Evolutionary conservation across 139 green algal species (phyloP), one percentile per base, ranked within the genome.

Genomic region (Edaphochlamys debaryana): DNA sequence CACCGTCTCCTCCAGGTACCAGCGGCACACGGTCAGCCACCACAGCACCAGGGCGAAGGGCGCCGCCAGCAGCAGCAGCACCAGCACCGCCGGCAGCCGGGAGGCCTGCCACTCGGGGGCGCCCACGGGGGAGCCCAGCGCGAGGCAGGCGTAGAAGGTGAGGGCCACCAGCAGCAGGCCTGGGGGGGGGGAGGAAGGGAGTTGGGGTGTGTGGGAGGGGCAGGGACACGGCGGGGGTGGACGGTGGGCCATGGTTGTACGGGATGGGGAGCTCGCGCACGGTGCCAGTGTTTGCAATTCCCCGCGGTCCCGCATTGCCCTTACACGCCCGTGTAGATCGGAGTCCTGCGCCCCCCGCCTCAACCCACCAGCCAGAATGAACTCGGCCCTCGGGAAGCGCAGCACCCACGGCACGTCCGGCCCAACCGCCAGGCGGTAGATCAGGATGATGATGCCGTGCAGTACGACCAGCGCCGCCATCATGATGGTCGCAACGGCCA

Each of bases 161-260:
- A 87, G 17, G 29, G 83, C 75, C n/a, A 87, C 66, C 23, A 87
- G 34, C 29, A 87, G 40, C 52, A 84, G 38, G 50, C 83, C 83
- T 81, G 56, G 3, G n/a, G 29, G 38, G 1, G 67, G 27, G 30
- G 30, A 30, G 4, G 30, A 30, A 4, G 54, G 20, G 11, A 29
- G 11, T 30, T 4, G 22, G 11, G 8, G 54, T 20, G 54, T 63
- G 54, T 54, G 45, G 45, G n/a, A n/a, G n/a, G n/a, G n/a, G n/a
- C n/a, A n/a, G n/a, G n/a, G n/a, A n/a, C n/a, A n/a, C n/a, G n/a
- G n/a, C n/a, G n/a, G n/a, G n/a, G n/a, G n/a, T n/a, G n/a, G n/a
- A n/a, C n/a, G n/a, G n/a, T n/a, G n/a, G n/a, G n/a, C n/a, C n/a
- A n/a, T n/a, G n/a, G n/a, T n/a, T n/a, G n/a, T n/a, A n/a, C n/a